A percentile compares a stretch with the other conserved stretches of the same genome.
These are phyloP conservation scores for Lasiodiplodia sp. DNA, from an alignment of 2,329 filamentous ascomycete genomes.

Conservation along the genomic window DNA sequence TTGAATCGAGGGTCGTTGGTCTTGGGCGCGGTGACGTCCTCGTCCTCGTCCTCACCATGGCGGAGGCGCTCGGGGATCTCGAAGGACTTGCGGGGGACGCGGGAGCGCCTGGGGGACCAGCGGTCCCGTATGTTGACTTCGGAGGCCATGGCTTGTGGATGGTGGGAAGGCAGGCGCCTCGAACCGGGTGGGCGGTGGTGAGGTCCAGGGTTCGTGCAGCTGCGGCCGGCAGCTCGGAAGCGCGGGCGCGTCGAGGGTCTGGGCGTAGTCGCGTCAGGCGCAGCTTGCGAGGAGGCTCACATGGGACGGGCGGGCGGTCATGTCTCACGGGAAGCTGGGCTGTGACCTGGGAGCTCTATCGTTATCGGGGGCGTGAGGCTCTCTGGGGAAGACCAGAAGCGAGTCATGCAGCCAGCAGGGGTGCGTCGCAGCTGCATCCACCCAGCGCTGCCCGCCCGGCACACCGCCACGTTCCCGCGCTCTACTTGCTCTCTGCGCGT, in stretches of 20 bases:
- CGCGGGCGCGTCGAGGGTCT: conserved; percentile 15
- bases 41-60: conserved; percentile 65
- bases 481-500: conserved; percentile 8
- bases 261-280: conserved; percentile 22
- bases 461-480: conserved; percentile 11
- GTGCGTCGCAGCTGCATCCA: not conserved
- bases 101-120: not conserved
- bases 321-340: conserved; percentile 17
- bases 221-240: conserved; percentile 4
- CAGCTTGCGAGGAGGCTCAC: conserved; percentile 1
- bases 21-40: conserved; percentile 66
- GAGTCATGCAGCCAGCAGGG: conserved; percentile 18
- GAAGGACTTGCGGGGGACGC: conserved; percentile 45
- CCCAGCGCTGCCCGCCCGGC: not conserved
- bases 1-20: conserved; percentile 67
- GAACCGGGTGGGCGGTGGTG: conserved; percentile 5
- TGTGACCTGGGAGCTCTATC: conserved; percentile 23
- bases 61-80: conserved; percentile 65
- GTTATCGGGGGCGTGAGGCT: conserved; percentile 28
- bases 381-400: conserved; percentile 19
- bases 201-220: conserved; percentile 22
- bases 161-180: conserved; percentile 1
- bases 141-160: conserved; percentile 22
- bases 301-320: conserved; percentile 1
- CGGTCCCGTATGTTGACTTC: conserved; percentile 20